phyloP scores from a whole-genome alignment of 108 stramenopile genomes.

The Nitzschia sp. region DNA sequence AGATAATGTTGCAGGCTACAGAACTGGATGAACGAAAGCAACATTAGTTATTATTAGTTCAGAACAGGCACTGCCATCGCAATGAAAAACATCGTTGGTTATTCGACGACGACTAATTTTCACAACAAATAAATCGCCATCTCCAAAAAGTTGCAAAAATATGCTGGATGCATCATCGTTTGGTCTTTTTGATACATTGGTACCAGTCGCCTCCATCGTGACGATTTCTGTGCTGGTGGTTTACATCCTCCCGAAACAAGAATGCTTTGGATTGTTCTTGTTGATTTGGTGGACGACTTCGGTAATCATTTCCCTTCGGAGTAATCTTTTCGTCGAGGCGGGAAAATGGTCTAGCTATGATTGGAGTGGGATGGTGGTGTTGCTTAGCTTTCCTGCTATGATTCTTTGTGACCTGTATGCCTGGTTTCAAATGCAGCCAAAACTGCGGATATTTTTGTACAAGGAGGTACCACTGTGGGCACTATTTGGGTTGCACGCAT shows the following conservation, averaged over 20 bases:
- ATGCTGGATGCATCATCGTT: conserved; percentile 12
- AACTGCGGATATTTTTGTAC: conserved; percentile 6
- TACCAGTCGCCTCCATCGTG: conserved; percentile 23
- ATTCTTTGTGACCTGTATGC: neutral
- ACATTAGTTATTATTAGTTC: no score
- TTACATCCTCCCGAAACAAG: conserved; percentile 20
- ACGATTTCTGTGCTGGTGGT: conserved; percentile 24
- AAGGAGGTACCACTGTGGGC: conserved; percentile 15
- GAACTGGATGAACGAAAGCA: no score
- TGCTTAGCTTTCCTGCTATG: conserved; percentile 7
- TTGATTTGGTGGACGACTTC: conserved; percentile 22
- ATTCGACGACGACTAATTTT: no score
- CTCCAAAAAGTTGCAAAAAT: no score
- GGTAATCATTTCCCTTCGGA: conserved; percentile 11
- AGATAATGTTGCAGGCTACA: no score
- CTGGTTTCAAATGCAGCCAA: neutral
- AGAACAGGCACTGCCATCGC: no score
- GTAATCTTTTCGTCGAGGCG: neutral
- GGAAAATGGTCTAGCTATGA: conserved; percentile 7
- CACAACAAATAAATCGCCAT: no score
- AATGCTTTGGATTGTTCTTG: conserved; percentile 31
- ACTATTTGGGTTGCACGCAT: conserved; percentile 18
- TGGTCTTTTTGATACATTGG: conserved; percentile 26
- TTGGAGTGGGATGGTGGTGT: conserved; percentile 12
- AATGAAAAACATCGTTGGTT: no score